Conservation (phyloP, 2,329 filamentous ascomycete genomes). For the Trichophyton schoenleinii region DNA sequence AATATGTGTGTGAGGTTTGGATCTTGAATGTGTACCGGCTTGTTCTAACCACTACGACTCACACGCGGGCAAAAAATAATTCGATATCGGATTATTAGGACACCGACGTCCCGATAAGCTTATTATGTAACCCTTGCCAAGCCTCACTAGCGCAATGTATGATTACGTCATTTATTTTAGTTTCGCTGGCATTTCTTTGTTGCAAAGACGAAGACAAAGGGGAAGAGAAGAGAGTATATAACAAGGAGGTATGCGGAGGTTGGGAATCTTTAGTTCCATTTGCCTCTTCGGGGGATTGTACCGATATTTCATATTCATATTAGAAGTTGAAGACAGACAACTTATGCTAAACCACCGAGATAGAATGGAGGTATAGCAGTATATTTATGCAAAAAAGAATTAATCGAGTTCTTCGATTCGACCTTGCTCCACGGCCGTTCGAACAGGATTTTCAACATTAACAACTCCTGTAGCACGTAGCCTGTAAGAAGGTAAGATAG, state of each 20-base stretch:
- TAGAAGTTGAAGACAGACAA: no score
- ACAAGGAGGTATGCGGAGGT: neutral
- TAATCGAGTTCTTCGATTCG: slow-evolving; percentile 55
- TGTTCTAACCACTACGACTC: neutral
- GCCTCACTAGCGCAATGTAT: neutral
- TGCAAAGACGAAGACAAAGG: neutral
- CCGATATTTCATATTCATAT: neutral
- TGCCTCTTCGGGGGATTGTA: neutral
- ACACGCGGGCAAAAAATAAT: no score
- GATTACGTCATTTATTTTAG: neutral
- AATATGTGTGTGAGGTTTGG: neutral
- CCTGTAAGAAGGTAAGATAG: slow-evolving; percentile 20
- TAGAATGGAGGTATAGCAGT: no score
- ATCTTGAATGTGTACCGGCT: neutral
- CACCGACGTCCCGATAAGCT: neutral
- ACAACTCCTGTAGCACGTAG: slow-evolving; percentile 64
- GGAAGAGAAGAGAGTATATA: neutral
- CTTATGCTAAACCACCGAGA: neutral
- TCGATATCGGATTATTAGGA: neutral
- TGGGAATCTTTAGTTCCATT: no score
- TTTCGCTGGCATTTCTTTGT: neutral
- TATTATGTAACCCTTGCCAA: neutral
- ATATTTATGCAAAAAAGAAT: neutral
- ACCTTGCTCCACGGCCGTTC: slow-evolving; percentile 55
- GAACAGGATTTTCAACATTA: slow-evolving; percentile 66